A percentile compares a stretch with the other conserved stretches of the same genome.
These are phyloP conservation scores for Leccinum laetum DNA, from an alignment of 1,284 basidiomycete genomes.

Conservation along the genomic window DNA sequence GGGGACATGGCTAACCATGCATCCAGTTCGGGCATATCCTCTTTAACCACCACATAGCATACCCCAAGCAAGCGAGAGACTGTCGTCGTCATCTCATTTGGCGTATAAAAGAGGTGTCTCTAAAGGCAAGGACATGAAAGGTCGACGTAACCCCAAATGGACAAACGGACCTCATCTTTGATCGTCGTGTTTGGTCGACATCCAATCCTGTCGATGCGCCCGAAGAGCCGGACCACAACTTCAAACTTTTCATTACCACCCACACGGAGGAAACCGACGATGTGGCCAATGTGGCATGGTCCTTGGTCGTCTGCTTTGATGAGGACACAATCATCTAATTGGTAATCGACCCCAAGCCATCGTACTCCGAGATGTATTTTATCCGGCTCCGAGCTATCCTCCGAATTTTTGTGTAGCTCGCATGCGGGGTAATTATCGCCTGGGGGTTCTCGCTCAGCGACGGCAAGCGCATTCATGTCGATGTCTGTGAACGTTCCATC, in stretches of 20 bases:
- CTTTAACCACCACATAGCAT: conserved; percentile 46
- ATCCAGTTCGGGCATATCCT: conserved; percentile 35
- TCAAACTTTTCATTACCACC: conserved; percentile 2
- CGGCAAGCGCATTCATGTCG: conserved; percentile 25
- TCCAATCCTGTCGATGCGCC: conserved; percentile 34
- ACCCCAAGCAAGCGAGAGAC: conserved; percentile 43
- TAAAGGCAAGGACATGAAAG: conserved; percentile 9
- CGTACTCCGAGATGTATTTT: conserved; percentile 40
- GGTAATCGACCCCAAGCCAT: conserved; percentile 45
- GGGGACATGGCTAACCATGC: conserved; percentile 54
- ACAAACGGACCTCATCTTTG: conserved; percentile 39
- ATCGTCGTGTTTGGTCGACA: conserved; percentile 27
- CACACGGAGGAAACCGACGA: conserved; percentile 24
- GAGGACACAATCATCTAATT: conserved; percentile 55
- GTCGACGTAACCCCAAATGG: neutral
- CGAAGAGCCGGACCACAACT: conserved; percentile 34
- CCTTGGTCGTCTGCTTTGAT: conserved; percentile 38
- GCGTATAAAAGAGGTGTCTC: conserved; percentile 40
- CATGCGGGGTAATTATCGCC: conserved; percentile 57
- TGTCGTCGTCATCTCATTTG: conserved; percentile 36
- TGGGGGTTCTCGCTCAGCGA: conserved; percentile 19
- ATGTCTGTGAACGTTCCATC: conserved; percentile 17
- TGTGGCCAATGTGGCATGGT: conserved; percentile 39
- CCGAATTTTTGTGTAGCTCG: conserved; percentile 29
- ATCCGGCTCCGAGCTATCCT: conserved; percentile 26